phyloP scores from a whole-genome alignment of 177 flowering plant species.

The Vitis hybrid region DNA sequence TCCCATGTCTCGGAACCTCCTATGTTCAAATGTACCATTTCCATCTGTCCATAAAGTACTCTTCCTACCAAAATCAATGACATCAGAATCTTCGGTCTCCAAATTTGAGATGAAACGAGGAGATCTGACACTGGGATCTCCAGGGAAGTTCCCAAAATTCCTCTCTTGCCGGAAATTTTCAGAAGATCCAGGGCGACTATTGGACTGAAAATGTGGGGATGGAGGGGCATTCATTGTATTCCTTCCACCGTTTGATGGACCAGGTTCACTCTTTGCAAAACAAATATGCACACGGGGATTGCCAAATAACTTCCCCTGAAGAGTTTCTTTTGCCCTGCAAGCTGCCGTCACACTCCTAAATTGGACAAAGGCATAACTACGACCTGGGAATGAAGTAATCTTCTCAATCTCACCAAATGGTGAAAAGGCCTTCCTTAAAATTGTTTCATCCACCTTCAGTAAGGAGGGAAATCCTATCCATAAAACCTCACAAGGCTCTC shows the following conservation, averaged over 20 bases:
- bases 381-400: slow-evolving; percentile 83
- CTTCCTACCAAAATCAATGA: slow-evolving; percentile 36
- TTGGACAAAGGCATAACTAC: slow-evolving; percentile 88
- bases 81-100: slow-evolving; percentile 50
- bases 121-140: slow-evolving; percentile 41
- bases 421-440: slow-evolving; percentile 68
- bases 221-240: slow-evolving; percentile 35
- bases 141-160: slow-evolving; percentile 30
- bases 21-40: slow-evolving; percentile 37
- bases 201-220: slow-evolving; percentile 42
- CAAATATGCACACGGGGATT: slow-evolving; percentile 91
- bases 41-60: slow-evolving; percentile 33
- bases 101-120: slow-evolving; percentile 41
- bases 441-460: slow-evolving; percentile 71
- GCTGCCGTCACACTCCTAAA: slow-evolving; percentile 66
- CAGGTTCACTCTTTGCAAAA: slow-evolving; percentile 74
- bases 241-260: slow-evolving; percentile 50
- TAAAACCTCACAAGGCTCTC: slow-evolving; percentile 85
- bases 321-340: slow-evolving; percentile 84
- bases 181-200: slow-evolving; percentile 36
- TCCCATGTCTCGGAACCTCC: slow-evolving; percentile 37
- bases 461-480: slow-evolving; percentile 90
- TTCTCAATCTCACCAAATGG: slow-evolving; percentile 92
- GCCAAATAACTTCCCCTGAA: slow-evolving; percentile 89
- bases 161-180: slow-evolving; percentile 42